Evolutionary conservation across 1,139 yeast genomes (phyloP).

Genomic region (Eremothecium cymbalariae): DNA sequence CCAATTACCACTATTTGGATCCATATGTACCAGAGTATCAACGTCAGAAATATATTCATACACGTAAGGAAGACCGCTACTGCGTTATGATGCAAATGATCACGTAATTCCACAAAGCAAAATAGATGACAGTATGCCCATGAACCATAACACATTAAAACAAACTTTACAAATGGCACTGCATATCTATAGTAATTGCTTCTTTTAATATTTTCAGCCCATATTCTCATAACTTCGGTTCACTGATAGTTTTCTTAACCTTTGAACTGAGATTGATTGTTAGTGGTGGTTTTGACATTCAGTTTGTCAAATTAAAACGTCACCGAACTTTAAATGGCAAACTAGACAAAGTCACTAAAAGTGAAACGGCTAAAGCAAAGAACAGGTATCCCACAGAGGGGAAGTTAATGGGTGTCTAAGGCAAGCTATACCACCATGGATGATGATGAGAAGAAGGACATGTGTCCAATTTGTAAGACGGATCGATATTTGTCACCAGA

Average conservation of each 20-base stretch:
- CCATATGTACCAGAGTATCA: constrained; percentile 18
- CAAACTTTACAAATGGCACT: constrained; percentile 14
- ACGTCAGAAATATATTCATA: constrained; percentile 13
- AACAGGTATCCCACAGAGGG: too few species aligned
- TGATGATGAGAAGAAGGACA: constrained; percentile 44
- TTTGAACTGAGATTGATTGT: too few species aligned
- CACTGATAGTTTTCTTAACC: too few species aligned
- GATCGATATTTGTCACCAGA: constrained; percentile 91
- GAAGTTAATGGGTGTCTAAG: too few species aligned
- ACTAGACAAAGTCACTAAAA: too few species aligned
- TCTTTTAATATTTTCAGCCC: too few species aligned
- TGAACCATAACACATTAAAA: constrained; percentile 20
- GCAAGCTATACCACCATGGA: constrained; percentile 17
- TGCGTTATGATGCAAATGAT: constrained; percentile 12
- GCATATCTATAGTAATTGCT: not conserved
- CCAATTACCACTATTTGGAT: constrained; percentile 18
- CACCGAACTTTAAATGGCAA: too few species aligned
- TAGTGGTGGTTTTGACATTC: too few species aligned
- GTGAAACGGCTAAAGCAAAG: too few species aligned
- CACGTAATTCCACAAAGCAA: constrained; percentile 21
- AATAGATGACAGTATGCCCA: constrained; percentile 27
- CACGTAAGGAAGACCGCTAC: constrained; percentile 22
- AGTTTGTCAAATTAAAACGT: too few species aligned
- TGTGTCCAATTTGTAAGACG: constrained; percentile 97
- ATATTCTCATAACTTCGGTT: too few species aligned